These are phyloP conservation scores for Yamadazyma laniorum DNA, from an alignment of 805 yeast species.

Conservation along the genomic window DNA sequence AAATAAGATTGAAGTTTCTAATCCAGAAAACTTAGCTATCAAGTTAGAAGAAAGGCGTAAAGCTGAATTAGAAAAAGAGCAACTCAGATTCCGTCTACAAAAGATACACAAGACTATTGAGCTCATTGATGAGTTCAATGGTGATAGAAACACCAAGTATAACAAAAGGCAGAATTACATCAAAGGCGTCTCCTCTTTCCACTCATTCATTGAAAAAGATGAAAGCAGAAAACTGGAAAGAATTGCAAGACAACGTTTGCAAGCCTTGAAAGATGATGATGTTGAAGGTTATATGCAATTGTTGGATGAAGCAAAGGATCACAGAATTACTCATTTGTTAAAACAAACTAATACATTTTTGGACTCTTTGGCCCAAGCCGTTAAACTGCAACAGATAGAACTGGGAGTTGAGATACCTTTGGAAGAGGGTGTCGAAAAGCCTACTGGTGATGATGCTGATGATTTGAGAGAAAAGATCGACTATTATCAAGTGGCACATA, in stretches of 20 bases:
- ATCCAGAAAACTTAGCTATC: conserved; percentile 73
- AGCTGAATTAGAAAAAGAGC: conserved; percentile 50
- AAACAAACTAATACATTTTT: conserved; percentile 77
- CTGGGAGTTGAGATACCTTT: conserved; percentile 27
- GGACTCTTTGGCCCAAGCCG: conserved; percentile 77
- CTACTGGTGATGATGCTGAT: conserved; percentile 42
- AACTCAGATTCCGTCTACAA: conserved; percentile 49
- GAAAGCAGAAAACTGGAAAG: conserved; percentile 73
- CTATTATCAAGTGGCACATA: conserved; percentile 80
- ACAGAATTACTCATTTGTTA: conserved; percentile 79
- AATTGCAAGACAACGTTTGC: conserved; percentile 85
- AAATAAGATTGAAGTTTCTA: conserved; percentile 66
- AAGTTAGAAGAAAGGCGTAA: conserved; percentile 72
- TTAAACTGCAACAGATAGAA: conserved; percentile 69
- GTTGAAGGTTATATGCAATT: conserved; percentile 84
- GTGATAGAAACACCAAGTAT: conserved; percentile 18
- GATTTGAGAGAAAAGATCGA: conserved; percentile 67
- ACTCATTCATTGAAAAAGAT: conserved; percentile 63
- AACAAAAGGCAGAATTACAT: conserved; percentile 27
- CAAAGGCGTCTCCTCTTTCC: conserved; percentile 46
- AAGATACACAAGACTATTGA: conserved; percentile 40
- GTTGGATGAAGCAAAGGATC: conserved; percentile 83
- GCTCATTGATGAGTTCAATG: conserved; percentile 17
- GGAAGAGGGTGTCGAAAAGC: conserved; percentile 14
- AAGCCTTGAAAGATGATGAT: conserved; percentile 82